Conservation (phyloP, 768 basidiomycete species). For the Brasilioporus rufonigricans region DNA sequence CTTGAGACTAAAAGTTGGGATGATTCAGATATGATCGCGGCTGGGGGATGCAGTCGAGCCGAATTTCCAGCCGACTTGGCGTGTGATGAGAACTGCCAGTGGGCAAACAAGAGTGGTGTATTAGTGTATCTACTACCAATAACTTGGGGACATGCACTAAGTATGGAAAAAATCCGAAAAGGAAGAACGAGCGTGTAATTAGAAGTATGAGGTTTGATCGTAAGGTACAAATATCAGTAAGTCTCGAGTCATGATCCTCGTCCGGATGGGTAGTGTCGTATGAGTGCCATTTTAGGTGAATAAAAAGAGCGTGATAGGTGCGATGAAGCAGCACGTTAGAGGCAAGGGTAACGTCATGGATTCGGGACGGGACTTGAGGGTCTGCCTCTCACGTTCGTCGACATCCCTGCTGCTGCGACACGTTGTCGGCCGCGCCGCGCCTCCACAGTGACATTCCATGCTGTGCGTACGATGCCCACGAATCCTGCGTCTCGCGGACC, state of each 20-base stretch:
- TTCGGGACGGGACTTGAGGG: constrained; percentile 10
- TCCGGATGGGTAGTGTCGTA: constrained; percentile 25
- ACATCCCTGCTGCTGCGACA: constrained; percentile 2
- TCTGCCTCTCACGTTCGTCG: constrained; percentile 13
- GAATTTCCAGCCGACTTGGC: background rate
- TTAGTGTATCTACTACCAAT: constrained; percentile 22
- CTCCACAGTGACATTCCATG: constrained; percentile 77
- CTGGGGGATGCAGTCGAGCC: background rate
- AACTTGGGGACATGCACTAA: constrained; percentile 5
- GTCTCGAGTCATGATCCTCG: constrained; percentile 30
- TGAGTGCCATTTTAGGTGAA: constrained; percentile 24
- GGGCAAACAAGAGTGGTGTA: background rate
- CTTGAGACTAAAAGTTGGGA: background rate
- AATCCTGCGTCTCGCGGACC: constrained; percentile 46
- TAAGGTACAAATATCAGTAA: constrained; percentile 7
- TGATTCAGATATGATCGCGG: background rate
- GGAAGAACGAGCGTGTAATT: constrained; percentile 19
- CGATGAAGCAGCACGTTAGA: constrained; percentile 4
- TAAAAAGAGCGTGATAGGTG: constrained; percentile 20
- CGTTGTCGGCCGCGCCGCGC: constrained; percentile 39
- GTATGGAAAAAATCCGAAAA: background rate
- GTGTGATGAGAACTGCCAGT: background rate
- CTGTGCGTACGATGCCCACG: constrained; percentile 50
- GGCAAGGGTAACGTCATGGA: constrained; percentile 20
- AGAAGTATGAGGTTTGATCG: constrained; percentile 17